These are phyloP conservation scores for Pseudogymnoascus sp. DNA, from an alignment of 2,329 filamentous ascomycete genomes.

Conservation along the genomic window DNA sequence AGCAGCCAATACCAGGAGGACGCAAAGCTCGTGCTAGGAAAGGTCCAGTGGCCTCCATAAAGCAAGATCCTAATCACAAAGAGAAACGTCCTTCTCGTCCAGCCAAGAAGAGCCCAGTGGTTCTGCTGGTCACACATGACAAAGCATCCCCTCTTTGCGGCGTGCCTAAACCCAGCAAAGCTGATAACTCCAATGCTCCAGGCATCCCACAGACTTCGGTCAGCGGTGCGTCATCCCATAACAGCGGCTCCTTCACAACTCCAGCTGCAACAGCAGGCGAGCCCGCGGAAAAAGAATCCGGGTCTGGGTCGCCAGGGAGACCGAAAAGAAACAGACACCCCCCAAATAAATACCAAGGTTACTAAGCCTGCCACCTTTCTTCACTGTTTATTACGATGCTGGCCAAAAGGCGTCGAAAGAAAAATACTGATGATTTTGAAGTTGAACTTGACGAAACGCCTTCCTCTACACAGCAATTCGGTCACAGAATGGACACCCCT, in stretches of 20 bases:
- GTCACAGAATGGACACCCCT: not conserved
- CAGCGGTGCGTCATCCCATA: not conserved
- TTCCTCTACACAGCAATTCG: not conserved
- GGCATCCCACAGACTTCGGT: conserved; percentile 2
- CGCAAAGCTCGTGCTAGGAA: not conserved
- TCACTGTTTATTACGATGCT: not conserved
- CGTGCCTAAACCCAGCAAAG: not conserved
- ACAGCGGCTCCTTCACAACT: not conserved
- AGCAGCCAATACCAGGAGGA: not conserved
- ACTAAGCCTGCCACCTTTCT: not conserved
- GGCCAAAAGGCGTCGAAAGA: not conserved
- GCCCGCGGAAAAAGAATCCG: not conserved
- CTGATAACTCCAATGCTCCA: conserved; percentile 1
- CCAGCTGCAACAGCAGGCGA: not conserved
- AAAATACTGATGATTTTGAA: not conserved
- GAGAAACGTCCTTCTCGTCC: not conserved
- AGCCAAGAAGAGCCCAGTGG: conserved; percentile 1
- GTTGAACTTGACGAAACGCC: not conserved
- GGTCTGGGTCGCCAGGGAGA: not conserved
- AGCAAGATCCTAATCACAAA: not conserved
- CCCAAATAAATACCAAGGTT: conserved; percentile 8
- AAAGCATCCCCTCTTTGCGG: not conserved
- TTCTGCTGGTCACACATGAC: not conserved
- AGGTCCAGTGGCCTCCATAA: conserved; percentile 3
- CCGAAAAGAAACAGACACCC: conserved; percentile 4